phyloP scores from a whole-genome alignment of 768 basidiomycete genomes.

The Lentinula boryana region DNA sequence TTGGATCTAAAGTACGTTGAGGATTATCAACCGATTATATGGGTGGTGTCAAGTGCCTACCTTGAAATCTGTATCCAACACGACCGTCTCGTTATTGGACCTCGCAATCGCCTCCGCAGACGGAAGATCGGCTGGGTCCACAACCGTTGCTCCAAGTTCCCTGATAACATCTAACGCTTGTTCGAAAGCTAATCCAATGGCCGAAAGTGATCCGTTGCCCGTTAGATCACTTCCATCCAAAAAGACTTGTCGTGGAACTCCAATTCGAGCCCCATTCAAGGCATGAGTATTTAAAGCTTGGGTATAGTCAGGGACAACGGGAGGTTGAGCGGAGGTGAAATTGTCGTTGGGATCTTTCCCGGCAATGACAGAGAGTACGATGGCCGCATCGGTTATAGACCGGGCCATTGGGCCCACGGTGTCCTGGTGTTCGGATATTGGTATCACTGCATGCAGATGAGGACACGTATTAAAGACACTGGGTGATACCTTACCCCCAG shows the following conservation, averaged over 20 bases:
- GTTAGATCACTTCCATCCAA: conserved; percentile 12
- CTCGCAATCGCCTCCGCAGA: conserved; percentile 19
- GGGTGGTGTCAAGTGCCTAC: conserved; percentile 20
- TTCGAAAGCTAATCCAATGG: conserved; percentile 30
- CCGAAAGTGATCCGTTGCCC: conserved; percentile 8
- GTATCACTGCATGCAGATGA: conserved; percentile 35
- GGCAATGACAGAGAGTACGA: conserved; percentile 49
- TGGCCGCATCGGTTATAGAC: conserved; percentile 47
- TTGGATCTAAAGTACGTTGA: conserved; percentile 34
- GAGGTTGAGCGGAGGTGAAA: conserved; percentile 48
- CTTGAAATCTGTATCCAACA: conserved; percentile 56
- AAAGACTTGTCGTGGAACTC: conserved; percentile 41
- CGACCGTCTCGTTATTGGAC: conserved; percentile 50
- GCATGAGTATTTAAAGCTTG: conserved; percentile 43
- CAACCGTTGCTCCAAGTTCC: conserved; percentile 35
- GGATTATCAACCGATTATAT: background rate
- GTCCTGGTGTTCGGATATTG: conserved; percentile 53
- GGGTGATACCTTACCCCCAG: conserved; percentile 36
- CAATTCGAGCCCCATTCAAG: conserved; percentile 45
- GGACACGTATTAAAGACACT: too few species aligned
- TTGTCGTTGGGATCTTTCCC: conserved; percentile 51
- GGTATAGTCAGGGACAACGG: conserved; percentile 46
- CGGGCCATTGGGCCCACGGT: conserved; percentile 54
- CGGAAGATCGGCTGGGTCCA: conserved; percentile 40
- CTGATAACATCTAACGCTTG: conserved; percentile 30